These are phyloP conservation scores for Xylariaceae sp. DNA, from an alignment of 2,329 filamentous ascomycete species.

Conservation along the genomic window DNA sequence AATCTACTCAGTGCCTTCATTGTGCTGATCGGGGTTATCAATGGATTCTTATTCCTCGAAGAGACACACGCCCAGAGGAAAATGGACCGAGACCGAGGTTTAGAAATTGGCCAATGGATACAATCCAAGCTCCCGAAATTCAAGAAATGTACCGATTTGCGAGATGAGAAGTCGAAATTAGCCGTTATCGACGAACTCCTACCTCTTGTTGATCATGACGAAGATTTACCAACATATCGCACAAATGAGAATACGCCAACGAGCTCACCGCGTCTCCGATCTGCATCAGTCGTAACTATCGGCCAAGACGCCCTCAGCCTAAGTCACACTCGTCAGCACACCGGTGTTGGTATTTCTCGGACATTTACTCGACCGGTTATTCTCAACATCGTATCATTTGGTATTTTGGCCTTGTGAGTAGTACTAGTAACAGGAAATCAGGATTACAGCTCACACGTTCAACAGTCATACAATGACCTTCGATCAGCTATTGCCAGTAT, in stretches of 20 bases:
- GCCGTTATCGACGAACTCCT: slow-evolving; percentile 55
- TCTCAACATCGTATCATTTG: slow-evolving; percentile 84
- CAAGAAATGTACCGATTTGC: slow-evolving; percentile 34
- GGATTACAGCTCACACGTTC: slow-evolving; percentile 18
- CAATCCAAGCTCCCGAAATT: slow-evolving; percentile 42
- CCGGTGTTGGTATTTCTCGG: slow-evolving; percentile 40
- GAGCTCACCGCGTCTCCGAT: slow-evolving; percentile 38
- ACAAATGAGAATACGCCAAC: slow-evolving; percentile 55
- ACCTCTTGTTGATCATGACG: slow-evolving; percentile 60
- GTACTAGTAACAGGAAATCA: neutral
- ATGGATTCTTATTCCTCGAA: slow-evolving; percentile 71
- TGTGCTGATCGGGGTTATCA: slow-evolving; percentile 61
- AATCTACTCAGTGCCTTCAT: slow-evolving; percentile 60
- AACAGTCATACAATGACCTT: slow-evolving; percentile 92
- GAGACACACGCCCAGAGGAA: slow-evolving; percentile 89
- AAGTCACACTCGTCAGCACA: slow-evolving; percentile 23
- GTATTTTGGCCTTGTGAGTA: slow-evolving; percentile 90
- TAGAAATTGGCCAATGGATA: slow-evolving; percentile 74
- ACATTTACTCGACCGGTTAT: slow-evolving; percentile 84
- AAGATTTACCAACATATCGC: slow-evolving; percentile 67
- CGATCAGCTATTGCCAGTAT: slow-evolving; percentile 88
- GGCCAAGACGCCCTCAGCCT: slow-evolving; percentile 39
- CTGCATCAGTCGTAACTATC: slow-evolving; percentile 25
- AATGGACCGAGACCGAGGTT: slow-evolving; percentile 69
- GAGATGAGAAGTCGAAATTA: slow-evolving; percentile 38